These are phyloP conservation scores for Tetracladium marchalianum DNA, from an alignment of 495 filamentous ascomycete genomes.

Conservation along the genomic window DNA sequence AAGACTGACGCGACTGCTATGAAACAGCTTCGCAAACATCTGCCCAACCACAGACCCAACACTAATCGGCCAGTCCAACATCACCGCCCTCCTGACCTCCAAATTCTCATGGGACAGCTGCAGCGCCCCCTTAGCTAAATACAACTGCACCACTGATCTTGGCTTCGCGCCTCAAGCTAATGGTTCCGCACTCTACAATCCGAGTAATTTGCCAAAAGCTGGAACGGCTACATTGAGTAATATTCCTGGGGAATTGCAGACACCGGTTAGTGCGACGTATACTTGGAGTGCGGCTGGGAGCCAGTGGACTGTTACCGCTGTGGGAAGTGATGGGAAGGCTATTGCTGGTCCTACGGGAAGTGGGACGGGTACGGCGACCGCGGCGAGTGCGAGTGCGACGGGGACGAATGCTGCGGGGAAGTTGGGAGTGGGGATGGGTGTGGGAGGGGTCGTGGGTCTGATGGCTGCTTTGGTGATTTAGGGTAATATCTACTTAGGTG, in stretches of 20 bases:
- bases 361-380: background rate
- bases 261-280: conserved; percentile 1
- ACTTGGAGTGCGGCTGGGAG: background rate
- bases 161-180: background rate
- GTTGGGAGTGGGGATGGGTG: no score
- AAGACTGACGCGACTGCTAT: background rate
- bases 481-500: no score
- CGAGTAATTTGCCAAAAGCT: background rate
- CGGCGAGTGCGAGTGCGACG: background rate
- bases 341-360: background rate
- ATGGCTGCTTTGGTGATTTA: no score
- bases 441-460: no score
- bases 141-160: conserved; percentile 1
- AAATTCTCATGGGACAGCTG: conserved; percentile 2
- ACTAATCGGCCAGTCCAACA: background rate
- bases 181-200: background rate
- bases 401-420: no score
- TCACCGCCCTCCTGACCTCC: background rate
- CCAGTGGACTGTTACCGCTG: background rate
- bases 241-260: background rate
- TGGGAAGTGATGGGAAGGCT: background rate
- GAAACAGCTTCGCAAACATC: conserved; percentile 1
- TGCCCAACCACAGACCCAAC: conserved; percentile 3
- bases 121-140: background rate
- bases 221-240: conserved; percentile 2